Conservation (phyloP, 345 rosid species). For the Eucalyptus lansdowneana region DNA sequence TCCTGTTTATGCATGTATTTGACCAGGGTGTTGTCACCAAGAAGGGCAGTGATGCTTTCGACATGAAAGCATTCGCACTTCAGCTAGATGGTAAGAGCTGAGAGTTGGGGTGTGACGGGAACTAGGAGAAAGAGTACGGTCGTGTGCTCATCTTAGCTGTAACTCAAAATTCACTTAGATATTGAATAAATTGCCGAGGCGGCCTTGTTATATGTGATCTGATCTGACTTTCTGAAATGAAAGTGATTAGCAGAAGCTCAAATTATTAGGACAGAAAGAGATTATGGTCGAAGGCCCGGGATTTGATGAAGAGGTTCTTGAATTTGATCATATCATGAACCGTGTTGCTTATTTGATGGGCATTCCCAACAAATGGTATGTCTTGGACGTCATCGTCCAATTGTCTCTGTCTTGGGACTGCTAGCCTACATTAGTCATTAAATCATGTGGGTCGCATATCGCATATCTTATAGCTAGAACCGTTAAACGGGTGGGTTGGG, state of each 20-base stretch:
- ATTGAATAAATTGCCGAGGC: neutral
- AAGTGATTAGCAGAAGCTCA: neutral
- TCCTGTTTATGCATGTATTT: neutral
- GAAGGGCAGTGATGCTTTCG: conserved; percentile 26
- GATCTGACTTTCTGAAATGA: neutral
- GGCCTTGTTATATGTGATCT: neutral
- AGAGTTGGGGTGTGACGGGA: neutral
- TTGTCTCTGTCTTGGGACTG: neutral
- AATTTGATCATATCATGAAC: neutral
- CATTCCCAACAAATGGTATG: neutral
- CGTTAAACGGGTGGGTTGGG: rapidly evolving
- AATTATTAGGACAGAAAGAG: neutral
- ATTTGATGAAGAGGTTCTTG: neutral
- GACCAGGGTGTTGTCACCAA: conserved; percentile 69
- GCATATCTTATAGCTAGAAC: no score
- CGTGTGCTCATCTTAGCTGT: neutral
- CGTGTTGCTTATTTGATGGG: neutral
- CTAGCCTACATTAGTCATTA: neutral
- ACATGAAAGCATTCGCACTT: conserved; percentile 39
- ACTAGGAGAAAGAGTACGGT: neutral
- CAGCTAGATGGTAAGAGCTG: neutral
- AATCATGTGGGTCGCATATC: neutral
- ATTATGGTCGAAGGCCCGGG: neutral
- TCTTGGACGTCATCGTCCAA: neutral
- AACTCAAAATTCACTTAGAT: neutral